Evolutionary conservation across 2,329 filamentous ascomycete species (phyloP), one percentile per base, ranked within the genome.

Genomic region (Arthrobotrys entomopaga): DNA sequence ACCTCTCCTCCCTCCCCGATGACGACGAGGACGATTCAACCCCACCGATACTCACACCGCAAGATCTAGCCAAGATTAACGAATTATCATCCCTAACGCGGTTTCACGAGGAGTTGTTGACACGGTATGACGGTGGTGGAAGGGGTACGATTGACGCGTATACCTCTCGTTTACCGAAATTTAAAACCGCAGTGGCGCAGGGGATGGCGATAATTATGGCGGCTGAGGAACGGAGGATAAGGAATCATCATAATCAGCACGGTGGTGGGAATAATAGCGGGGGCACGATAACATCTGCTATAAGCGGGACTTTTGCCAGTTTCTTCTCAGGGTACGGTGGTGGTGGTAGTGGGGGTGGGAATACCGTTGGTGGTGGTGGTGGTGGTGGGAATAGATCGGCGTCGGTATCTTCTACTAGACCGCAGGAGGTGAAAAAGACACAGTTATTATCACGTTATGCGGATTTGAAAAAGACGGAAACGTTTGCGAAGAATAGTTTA

Each of bases 191-290:
- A 6, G 65, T 70, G 11, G 61, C 71, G 7, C 64, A 75, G 26
- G 71, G 71, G 11, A 75, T 75, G 71, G 43, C 53, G 15, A 75
- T 75, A 6, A 63, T 70, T 29, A 75, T 75, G 71, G 59, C 64
- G 3, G 71, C 65, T 1, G 71, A 75, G n/a, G 29, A 42, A 11
- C 38, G 71, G 13, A 24, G 65, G 19, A 75, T 65, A 10, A 43
- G 26, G 16, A 42, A 50, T 15, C 48, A 48, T 13, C 4, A 16
- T 1, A 4, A 42, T 16, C 29, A 34, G 29, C 6, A 34, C 29
- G 29, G 2, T 34, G 29, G 29, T 34, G 29, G 29, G 6, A n/a
- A n/a, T 3, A 4, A 22, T 34, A 13, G 54, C 48, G 38, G 34
- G 1, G 16, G 38, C 16, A 58, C 40, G 19, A 24, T 34, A 16